A percentile compares a stretch with the other conserved stretches of the same genome.
Evolutionary conservation across 106 monocot genomes (phyloP).

Genomic region (Chionographis japonica): DNA sequence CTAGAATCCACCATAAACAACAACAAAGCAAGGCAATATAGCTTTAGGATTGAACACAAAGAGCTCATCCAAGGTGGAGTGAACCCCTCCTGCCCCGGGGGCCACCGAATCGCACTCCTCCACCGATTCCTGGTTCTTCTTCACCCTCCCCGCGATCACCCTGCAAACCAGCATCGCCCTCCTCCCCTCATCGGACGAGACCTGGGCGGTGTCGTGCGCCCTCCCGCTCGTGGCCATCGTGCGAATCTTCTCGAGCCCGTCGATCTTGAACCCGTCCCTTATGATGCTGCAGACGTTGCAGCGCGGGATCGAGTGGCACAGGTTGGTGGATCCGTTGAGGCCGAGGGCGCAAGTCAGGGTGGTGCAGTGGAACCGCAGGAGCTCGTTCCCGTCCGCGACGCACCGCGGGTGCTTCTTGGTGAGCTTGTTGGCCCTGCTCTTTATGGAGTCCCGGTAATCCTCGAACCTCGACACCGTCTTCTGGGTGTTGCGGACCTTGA

Average conservation of each 20-base stretch:
- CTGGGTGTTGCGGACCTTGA: conserved; percentile 39
- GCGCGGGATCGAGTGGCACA: conserved; percentile 18
- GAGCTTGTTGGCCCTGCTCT: conserved; percentile 21
- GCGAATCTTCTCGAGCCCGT: conserved; percentile 8
- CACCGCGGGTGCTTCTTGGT: conserved; percentile 44
- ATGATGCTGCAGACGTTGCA: conserved; percentile 38
- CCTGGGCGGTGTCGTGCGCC: conserved; percentile 42
- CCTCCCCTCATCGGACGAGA: conserved; percentile 24
- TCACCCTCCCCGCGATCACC: conserved; percentile 85
- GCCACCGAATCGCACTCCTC: conserved; percentile 63
- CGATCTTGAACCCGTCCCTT: conserved; percentile 32
- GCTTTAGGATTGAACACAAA: conserved; percentile 62
- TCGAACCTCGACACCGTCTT: conserved; percentile 35
- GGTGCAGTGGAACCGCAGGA: conserved; percentile 33
- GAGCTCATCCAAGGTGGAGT: conserved; percentile 58
- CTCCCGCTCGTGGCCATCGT: conserved; percentile 48
- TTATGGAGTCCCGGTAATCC: conserved; percentile 31
- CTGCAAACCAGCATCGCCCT: conserved; percentile 88
- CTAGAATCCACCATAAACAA: conserved; percentile 45
- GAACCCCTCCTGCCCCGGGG: conserved; percentile 10
- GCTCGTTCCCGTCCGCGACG: conserved; percentile 47
- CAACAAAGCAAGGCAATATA: conserved; percentile 72
- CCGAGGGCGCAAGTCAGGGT: conserved; percentile 28
- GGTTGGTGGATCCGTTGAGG: conserved; percentile 16
- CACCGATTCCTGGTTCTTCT: conserved; percentile 22